A percentile compares a stretch with the other conserved stretches of the same genome.
Evolutionary conservation across 2,329 filamentous ascomycete species (phyloP).

Genomic region (Sporothrix curviconia): DNA sequence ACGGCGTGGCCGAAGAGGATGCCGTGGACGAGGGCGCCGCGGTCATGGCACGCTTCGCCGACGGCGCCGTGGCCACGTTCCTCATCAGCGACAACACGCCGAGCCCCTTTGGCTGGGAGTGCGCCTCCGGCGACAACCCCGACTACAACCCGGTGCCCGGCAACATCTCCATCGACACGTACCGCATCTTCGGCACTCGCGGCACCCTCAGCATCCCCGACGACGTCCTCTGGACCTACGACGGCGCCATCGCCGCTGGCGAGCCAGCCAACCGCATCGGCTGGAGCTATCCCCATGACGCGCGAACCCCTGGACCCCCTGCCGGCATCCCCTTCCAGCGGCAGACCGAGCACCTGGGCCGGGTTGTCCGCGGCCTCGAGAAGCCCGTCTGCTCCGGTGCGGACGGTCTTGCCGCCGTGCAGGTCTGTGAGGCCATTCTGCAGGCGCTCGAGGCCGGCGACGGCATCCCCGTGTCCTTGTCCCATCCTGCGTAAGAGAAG

Average conservation of each 20-base stretch:
- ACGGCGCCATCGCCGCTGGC: not conserved
- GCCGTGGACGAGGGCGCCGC: not conserved
- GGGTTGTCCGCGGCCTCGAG: not conserved
- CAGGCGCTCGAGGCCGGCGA: not conserved
- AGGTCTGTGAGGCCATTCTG: not conserved
- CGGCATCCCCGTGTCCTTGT: not conserved
- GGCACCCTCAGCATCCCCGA: not conserved
- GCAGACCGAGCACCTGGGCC: not conserved
- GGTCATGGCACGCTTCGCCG: not conserved
- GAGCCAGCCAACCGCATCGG: not conserved
- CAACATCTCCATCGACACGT: not conserved
- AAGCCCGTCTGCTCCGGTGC: not conserved
- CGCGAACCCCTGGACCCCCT: not conserved
- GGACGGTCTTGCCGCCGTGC: not conserved
- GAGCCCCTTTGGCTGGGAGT: conserved; percentile 4
- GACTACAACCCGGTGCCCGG: not conserved
- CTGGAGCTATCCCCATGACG: not conserved
- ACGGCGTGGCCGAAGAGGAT: not conserved
- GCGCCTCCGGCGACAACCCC: not conserved
- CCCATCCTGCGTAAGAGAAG: not conserved
- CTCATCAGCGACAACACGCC: not conserved
- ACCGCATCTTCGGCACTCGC: not conserved
- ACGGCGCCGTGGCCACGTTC: not conserved
- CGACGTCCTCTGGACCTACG: not conserved
- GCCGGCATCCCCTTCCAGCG: not conserved